Evolutionary conservation across 352 stramenopile genomes (phyloP), one percentile per base, ranked within the genome.

Genomic region (Globisporangium heterothallicum): DNA sequence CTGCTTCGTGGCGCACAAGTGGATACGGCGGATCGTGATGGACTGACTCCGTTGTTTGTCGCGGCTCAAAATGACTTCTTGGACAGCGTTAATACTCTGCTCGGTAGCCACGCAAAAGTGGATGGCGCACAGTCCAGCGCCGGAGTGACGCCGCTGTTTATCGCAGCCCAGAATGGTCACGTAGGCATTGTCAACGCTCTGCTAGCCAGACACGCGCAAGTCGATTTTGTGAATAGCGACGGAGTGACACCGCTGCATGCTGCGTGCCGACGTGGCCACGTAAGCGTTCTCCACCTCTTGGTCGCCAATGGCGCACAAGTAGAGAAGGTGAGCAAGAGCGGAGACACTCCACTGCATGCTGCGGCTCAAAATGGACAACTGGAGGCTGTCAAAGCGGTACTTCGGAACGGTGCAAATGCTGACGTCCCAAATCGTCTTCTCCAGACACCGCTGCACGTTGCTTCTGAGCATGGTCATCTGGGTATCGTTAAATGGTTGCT

Each of bases 131-230:
- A 12, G n/a, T n/a, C 26, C 25, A 22, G 14, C 21, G 43, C 14
- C 14, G 24, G 42, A 35, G 25, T 49, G 6, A 40, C 43, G 6
- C 27, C 27, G n/a, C 43, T 49, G 43, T 49, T 40, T 27, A 29
- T 40, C 25, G 26, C 43, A 26, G 43, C 43, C 25, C 43, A 24
- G 4, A 49, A 49, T 25, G 35, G 35, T 16, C 12, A 41, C 35
- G 35, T 16, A n/a, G 18, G 35, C 35, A 41, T 41, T 19, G 35
- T 41, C 10, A 4, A 41, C 35, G 12, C 6, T 16, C 35, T 41
- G 35, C 35, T 41, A 16, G 35, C 35, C 10, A n/a, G 16, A 16
- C 42, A 49, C 4, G 42, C 42, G 6, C 14, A 5, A 10, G 42
- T 32, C 24, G 32, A 49, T 12, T 3, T 38, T n/a, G 32, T 21